Base-by-base conservation (phyloP, 1,139 yeast species). In the Yamadazyma atlantica region DNA sequence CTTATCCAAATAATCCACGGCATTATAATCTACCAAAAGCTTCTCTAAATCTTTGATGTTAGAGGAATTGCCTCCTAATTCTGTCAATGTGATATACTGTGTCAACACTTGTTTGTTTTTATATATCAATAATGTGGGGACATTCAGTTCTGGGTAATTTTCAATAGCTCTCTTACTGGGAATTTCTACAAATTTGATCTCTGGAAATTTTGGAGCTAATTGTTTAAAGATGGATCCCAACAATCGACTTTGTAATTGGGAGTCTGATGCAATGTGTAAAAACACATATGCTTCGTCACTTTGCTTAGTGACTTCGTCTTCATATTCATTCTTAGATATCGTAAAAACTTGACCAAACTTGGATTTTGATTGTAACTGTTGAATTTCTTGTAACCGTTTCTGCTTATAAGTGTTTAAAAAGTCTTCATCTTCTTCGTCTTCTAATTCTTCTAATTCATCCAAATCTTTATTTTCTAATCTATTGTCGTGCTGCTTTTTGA, bases 81-180 rank as follows among this genome's bases (percentile, higher is more conserved):
- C 82, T 6, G 85, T 73, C 52, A 92, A 69, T 0, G 97, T 90
- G 14, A 90, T 77, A 49, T 69, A 77, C 58, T 90, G 97, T 55
- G 82, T 85, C 21, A 82, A 64, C 7, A 90, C 92, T 44, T 86
- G 79, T 15, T 82, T 82, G 40, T 86, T 77, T 53, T 78, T 78
- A 58, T 92, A 92, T 2, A 94, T 76, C 33, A 92, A 72, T 15
- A 92, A 66, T 0, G 98, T 94, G 1, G 99, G 99, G 52, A 96
- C 85, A 62, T 87, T 90, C 29, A 76, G 60, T 22, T 87, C 90
- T 0, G 97, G 97, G 58, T 90, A 92, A 55, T 83, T 81, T 53
- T 90, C 97, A 46, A 90, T 85, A 41, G 96, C 95, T 59, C 96
- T 80, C 44, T 79, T 74, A 15, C 87, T 96, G 11, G 87, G 85